Conservation (phyloP, 192 early-diverging fungal genomes). For the Funneliformis mosseae region DNA sequence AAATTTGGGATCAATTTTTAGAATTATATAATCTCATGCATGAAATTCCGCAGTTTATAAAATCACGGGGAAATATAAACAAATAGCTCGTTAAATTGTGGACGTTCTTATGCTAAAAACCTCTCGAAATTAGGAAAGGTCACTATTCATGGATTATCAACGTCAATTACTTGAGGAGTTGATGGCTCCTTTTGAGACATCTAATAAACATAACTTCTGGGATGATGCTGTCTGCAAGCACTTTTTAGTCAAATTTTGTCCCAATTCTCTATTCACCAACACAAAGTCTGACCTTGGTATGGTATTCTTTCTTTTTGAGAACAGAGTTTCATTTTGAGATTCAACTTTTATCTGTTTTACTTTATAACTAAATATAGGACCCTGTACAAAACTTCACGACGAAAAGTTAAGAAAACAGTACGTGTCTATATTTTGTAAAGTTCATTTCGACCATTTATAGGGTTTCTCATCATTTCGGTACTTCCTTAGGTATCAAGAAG, state of each 20-base stretch:
- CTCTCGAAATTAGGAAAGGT: not conserved
- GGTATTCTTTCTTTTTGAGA: not conserved
- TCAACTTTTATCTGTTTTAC: not conserved
- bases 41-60: too few relatives aligned
- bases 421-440: slow-evolving; percentile 15
- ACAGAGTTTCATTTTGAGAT: not conserved
- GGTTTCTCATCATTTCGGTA: not conserved
- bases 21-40: too few relatives aligned
- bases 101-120: too few relatives aligned
- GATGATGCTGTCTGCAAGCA: slow-evolving; percentile 67
- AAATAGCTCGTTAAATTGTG: not conserved
- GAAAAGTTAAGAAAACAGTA: slow-evolving; percentile 70
- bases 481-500: slow-evolving; percentile 57
- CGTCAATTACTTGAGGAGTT: slow-evolving; percentile 30
- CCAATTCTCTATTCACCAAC: slow-evolving; percentile 81
- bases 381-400: slow-evolving; percentile 80
- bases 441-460: not conserved
- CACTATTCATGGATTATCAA: slow-evolving; percentile 22
- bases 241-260: slow-evolving; percentile 82
- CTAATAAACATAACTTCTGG: slow-evolving; percentile 29
- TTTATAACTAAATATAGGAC: slow-evolving; percentile 26
- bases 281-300: slow-evolving; percentile 83
- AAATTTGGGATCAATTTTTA: too few relatives aligned
- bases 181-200: slow-evolving; percentile 22
- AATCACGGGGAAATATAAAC: too few relatives aligned